These are phyloP conservation scores for Clitocybe nebularis DNA, from an alignment of 1,284 basidiomycete species.

Conservation along the genomic window DNA sequence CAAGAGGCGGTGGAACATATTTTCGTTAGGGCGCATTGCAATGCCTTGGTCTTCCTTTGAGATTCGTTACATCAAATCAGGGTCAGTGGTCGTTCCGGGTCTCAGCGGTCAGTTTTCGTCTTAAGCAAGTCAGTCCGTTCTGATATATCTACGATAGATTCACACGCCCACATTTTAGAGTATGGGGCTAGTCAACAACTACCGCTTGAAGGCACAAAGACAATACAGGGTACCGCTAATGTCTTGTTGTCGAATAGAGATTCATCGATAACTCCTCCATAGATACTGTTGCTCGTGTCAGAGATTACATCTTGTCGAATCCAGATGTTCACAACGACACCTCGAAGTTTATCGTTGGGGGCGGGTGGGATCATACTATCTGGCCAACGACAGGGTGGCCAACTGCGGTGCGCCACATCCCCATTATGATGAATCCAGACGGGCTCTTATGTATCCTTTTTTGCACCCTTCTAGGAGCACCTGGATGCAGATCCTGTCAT, in stretches of 20 bases:
- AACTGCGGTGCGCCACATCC: constrained; percentile 49
- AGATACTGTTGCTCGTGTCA: constrained; percentile 67
- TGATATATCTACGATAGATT: constrained; percentile 46
- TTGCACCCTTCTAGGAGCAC: constrained; percentile 48
- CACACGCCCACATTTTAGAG: constrained; percentile 77
- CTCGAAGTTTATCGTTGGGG: constrained; percentile 71
- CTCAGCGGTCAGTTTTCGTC: constrained; percentile 48
- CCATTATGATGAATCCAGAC: neutral
- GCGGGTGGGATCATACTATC: constrained; percentile 91
- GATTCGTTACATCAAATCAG: constrained; percentile 48
- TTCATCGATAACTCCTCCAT: constrained; percentile 3
- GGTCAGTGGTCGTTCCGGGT: constrained; percentile 63
- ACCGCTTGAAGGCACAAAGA: constrained; percentile 61
- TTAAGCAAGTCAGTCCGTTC: neutral
- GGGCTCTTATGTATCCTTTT: neutral
- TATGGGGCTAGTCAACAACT: constrained; percentile 67
- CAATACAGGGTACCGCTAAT: constrained; percentile 43
- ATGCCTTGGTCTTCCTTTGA: constrained; percentile 22
- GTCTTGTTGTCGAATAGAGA: constrained; percentile 2
- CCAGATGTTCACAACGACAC: constrained; percentile 51
- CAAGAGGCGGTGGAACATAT: constrained; percentile 34
- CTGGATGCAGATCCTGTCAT: constrained; percentile 70
- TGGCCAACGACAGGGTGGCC: constrained; percentile 71
- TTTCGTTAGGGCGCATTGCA: constrained; percentile 12
- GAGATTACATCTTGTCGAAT: constrained; percentile 59